Evolutionary conservation across 1,284 basidiomycete genomes (phyloP).

Genomic region (Cutaneotrichosporon sp.): DNA sequence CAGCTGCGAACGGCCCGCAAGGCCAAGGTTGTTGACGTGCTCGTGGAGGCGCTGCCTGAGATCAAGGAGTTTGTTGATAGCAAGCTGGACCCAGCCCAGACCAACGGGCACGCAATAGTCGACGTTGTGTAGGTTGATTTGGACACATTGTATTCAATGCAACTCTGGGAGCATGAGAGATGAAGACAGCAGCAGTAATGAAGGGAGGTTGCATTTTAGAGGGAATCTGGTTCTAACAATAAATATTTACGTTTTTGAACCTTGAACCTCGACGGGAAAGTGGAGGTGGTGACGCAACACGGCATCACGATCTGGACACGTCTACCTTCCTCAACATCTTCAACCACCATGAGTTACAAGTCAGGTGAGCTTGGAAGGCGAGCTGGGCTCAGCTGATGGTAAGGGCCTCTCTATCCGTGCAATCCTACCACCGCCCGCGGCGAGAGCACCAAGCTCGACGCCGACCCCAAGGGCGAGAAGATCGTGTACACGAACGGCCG

Average conservation of each 20-base stretch:
- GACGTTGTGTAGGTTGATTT: not conserved
- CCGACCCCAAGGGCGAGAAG: slow-evolving; percentile 71
- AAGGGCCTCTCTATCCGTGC: slow-evolving; percentile 62
- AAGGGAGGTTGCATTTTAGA: not conserved
- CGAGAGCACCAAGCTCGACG: slow-evolving; percentile 71
- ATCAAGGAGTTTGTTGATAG: slow-evolving; percentile 45
- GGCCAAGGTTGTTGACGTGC: slow-evolving; percentile 49
- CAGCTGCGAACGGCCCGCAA: slow-evolving; percentile 43
- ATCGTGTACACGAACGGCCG: slow-evolving; percentile 83
- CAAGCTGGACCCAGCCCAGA: slow-evolving; percentile 22
- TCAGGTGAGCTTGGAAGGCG: not conserved
- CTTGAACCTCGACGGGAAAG: not conserved
- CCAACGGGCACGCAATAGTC: not conserved
- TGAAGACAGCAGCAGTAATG: too few relatives aligned
- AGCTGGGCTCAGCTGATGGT: not conserved
- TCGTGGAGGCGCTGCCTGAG: slow-evolving; percentile 43
- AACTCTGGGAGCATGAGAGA: not conserved
- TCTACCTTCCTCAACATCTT: not conserved
- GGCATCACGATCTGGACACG: not conserved
- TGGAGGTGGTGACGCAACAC: slow-evolving; percentile 8
- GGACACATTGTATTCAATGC: not conserved
- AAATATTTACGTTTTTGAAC: not conserved
- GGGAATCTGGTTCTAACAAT: not conserved
- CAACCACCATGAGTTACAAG: slow-evolving; percentile 6
- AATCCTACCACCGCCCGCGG: slow-evolving; percentile 66